A percentile compares a stretch with the other conserved stretches of the same genome.
Evolutionary conservation across 371 early-diverging fungal genomes (phyloP).

Genomic region (Rhizopus sp.): DNA sequence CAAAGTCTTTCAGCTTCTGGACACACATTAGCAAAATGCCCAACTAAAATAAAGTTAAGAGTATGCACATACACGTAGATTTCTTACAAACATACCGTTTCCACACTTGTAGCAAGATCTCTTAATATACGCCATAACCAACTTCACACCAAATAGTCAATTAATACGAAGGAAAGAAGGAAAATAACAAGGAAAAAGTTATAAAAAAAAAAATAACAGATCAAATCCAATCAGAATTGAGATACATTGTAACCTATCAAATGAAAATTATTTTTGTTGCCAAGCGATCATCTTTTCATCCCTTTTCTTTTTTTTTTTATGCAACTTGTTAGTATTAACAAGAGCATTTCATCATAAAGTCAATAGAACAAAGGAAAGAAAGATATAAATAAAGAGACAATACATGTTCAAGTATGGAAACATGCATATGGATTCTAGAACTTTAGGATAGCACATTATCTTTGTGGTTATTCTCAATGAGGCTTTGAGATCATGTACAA

Average conservation of each 20-base stretch:
- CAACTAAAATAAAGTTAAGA: constrained; percentile 29
- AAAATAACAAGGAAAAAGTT: not conserved
- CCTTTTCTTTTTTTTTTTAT: too few species aligned
- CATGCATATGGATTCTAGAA: too few species aligned
- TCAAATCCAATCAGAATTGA: too few species aligned
- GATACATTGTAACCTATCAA: too few species aligned
- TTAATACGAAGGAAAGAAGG: too few species aligned
- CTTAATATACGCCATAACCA: constrained; percentile 46
- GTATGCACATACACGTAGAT: not conserved
- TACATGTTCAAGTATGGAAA: not conserved
- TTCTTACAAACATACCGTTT: constrained; percentile 36
- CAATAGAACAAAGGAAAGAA: not conserved
- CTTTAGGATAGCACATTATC: too few species aligned
- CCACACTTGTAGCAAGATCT: constrained; percentile 62
- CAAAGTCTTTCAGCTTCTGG: constrained; percentile 56
- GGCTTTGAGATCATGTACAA: too few species aligned
- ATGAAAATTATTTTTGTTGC: too few species aligned
- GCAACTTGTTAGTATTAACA: too few species aligned
- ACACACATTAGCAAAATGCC: constrained; percentile 55
- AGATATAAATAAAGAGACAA: not conserved
- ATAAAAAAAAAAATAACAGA: constrained; percentile 1
- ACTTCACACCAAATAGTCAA: not conserved
- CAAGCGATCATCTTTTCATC: too few species aligned
- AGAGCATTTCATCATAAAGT: too few species aligned
- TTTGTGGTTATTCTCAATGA: too few species aligned